These are phyloP conservation scores for Pseudogymnoascus sp. DNA, from an alignment of 2,329 filamentous ascomycete species.

Conservation along the genomic window DNA sequence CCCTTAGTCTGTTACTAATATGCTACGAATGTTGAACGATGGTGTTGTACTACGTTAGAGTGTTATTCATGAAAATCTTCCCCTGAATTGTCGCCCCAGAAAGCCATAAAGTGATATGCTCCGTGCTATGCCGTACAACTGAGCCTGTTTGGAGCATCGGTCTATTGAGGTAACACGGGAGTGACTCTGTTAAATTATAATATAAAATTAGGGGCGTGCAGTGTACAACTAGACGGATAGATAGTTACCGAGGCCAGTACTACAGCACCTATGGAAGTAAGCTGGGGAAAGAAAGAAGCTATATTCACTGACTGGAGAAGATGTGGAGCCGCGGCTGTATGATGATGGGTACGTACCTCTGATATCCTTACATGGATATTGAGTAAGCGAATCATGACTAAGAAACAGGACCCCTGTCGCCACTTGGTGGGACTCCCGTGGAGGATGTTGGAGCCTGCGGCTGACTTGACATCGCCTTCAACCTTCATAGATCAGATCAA, in stretches of 20 bases:
- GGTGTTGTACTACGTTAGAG: constrained; percentile 10
- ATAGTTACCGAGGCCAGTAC: background rate
- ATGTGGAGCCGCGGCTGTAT: background rate
- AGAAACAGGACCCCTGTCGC: background rate
- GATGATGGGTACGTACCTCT: constrained; percentile 2
- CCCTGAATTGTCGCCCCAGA: background rate
- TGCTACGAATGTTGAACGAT: constrained; percentile 10
- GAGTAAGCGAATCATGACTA: constrained; percentile 6
- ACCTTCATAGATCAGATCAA: background rate
- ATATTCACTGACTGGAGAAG: background rate
- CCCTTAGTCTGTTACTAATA: constrained; percentile 10
- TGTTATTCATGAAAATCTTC: constrained; percentile 9
- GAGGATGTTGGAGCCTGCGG: background rate
- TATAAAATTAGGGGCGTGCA: background rate
- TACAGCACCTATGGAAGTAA: background rate
- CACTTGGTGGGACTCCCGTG: background rate
- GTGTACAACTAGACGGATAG: background rate
- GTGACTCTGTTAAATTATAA: background rate
- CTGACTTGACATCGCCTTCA: background rate
- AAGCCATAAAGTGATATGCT: background rate
- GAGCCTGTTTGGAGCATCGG: background rate
- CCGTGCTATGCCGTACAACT: background rate
- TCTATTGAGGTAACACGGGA: background rate
- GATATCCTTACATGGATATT: background rate
- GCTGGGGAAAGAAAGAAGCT: background rate